These are phyloP conservation scores for Diaporthe vaccinii DNA, from an alignment of 2,329 filamentous ascomycete species.

Conservation along the genomic window DNA sequence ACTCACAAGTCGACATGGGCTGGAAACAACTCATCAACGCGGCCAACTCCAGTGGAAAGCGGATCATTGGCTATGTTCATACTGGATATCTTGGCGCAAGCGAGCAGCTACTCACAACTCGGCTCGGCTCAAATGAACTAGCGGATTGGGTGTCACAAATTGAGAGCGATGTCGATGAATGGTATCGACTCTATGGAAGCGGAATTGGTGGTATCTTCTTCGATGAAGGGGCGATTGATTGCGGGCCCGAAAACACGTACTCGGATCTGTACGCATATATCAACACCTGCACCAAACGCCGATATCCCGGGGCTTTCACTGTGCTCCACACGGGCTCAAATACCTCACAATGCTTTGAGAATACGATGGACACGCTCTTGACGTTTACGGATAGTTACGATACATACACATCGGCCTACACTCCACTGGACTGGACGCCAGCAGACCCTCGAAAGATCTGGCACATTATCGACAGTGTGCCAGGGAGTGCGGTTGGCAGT, in stretches of 20 bases:
- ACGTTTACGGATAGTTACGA: slow-evolving; percentile 49
- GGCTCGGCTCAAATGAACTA: slow-evolving; percentile 42
- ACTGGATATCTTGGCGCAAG: neutral
- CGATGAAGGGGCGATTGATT: slow-evolving; percentile 49
- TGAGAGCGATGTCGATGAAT: slow-evolving; percentile 45
- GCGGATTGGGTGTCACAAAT: slow-evolving; percentile 46
- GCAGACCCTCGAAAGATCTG: slow-evolving; percentile 49
- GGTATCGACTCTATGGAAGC: slow-evolving; percentile 45
- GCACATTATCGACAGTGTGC: slow-evolving; percentile 50
- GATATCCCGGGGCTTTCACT: slow-evolving; percentile 45
- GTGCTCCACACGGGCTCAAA: slow-evolving; percentile 45
- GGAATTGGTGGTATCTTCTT: slow-evolving; percentile 52
- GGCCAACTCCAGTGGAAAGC: neutral
- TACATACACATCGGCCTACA: slow-evolving; percentile 44
- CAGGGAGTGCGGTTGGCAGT: neutral
- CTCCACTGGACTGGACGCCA: slow-evolving; percentile 47
- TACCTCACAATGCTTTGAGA: slow-evolving; percentile 48
- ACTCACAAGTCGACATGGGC: neutral
- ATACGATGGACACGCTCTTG: slow-evolving; percentile 50
- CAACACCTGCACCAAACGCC: slow-evolving; percentile 45
- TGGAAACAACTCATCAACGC: neutral
- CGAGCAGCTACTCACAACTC: slow-evolving; percentile 25
- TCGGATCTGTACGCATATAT: slow-evolving; percentile 47
- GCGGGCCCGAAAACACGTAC: slow-evolving; percentile 47
- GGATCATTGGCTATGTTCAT: neutral